Base-by-base conservation (phyloP, 257 asterid species). In the Primulina eburnea region DNA sequence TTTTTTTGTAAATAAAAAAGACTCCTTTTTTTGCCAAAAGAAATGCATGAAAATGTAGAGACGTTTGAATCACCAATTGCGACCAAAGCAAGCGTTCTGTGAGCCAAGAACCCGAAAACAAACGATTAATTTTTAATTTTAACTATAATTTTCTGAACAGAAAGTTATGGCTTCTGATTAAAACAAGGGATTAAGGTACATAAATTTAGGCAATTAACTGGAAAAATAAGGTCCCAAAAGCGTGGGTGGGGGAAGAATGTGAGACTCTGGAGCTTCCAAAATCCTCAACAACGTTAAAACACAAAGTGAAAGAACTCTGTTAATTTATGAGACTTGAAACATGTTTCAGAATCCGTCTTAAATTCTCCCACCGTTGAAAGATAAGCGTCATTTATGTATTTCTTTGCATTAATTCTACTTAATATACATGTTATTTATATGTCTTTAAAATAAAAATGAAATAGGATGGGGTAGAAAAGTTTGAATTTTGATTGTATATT, bases 51-150 rank as follows among this genome's bases (percentile, higher is more conserved):
- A 34, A 68, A 43, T 47, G 8, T 30, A 56, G 38, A 64, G 69
- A 76, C 80, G 81, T 79, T 65, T 6, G 81, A 71, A 68, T 79
- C 80, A 79, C 83, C 76, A 77, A 37, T 75, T 32, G 43, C 43
- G 28, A 38, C 66, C 34, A 24, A 71, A 64, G 69, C 28, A 26
- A 60, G 33, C 73, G 73, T 69, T 60, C 33, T 70, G 7, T 67
- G 67, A 62, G 67, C 72, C 70, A 67, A 67, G 69, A 61, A 60
- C 53, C 57, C 29, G 58, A 33, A 72, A 40, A 64, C 71, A 58
- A 32, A 38, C 40, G 35, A 59, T 14, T 30, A 20, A n/a, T 26
- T 24, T 2, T 35, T 43, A 29, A 40, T 26, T 67, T 10, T 12
- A 67, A 7, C 65, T 14, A 50, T 17, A 50, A 40, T 14, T 65